These are phyloP conservation scores for Nothopassalora personata DNA, from an alignment of 2,329 filamentous ascomycete genomes.

Conservation along the genomic window DNA sequence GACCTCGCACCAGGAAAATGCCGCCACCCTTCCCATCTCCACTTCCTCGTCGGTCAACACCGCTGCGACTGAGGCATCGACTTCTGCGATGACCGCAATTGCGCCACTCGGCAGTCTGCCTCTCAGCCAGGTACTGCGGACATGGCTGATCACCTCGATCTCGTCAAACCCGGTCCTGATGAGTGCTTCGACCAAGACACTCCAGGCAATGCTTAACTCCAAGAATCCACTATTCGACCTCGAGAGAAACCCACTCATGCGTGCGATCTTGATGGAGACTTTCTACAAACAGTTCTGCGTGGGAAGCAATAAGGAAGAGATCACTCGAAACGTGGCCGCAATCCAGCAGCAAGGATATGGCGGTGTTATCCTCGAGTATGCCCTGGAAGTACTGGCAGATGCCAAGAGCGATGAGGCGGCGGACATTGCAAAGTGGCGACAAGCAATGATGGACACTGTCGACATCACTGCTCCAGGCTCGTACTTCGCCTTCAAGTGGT, in stretches of 20 bases:
- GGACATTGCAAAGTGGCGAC: conserved; percentile 66
- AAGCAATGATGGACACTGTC: conserved; percentile 70
- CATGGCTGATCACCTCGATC: conserved; percentile 62
- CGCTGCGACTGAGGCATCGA: background rate
- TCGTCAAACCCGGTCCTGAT: conserved; percentile 68
- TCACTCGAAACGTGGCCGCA: conserved; percentile 57
- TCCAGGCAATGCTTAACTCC: conserved; percentile 65
- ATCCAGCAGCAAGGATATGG: conserved; percentile 72
- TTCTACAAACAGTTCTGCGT: conserved; percentile 92
- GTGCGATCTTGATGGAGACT: conserved; percentile 67
- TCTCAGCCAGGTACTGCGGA: conserved; percentile 61
- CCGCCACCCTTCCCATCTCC: background rate
- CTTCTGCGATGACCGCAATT: background rate
- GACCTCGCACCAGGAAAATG: conserved; percentile 1
- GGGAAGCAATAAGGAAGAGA: conserved; percentile 66
- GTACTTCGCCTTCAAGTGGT: conserved; percentile 62
- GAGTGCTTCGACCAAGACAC: conserved; percentile 61
- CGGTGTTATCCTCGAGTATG: conserved; percentile 81
- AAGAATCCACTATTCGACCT: conserved; percentile 63
- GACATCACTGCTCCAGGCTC: conserved; percentile 47
- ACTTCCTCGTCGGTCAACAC: background rate
- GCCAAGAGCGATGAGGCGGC: conserved; percentile 50
- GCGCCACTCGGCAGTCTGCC: conserved; percentile 61
- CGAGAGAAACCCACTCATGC: conserved; percentile 67
- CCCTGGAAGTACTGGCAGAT: conserved; percentile 64